phyloP scores from a whole-genome alignment of 139 green algal genomes.

The Closterium sp. region DNA sequence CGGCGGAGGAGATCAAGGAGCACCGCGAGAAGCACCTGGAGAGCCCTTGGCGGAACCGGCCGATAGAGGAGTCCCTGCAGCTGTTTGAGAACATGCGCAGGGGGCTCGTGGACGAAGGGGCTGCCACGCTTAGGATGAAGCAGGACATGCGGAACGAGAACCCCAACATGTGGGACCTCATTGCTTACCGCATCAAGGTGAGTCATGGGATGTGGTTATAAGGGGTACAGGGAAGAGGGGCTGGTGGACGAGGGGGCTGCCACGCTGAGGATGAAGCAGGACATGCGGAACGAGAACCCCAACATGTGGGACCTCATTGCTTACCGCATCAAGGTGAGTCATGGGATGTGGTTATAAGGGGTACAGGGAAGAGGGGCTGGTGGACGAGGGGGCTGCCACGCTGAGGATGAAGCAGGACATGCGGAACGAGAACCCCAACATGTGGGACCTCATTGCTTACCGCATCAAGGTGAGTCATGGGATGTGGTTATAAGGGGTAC shows the following conservation, averaged over 20 bases:
- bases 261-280: slow-evolving; percentile 78
- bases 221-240: too few relatives aligned
- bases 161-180: slow-evolving; percentile 96
- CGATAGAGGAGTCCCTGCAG: slow-evolving; percentile 79
- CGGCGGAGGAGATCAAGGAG: slow-evolving; percentile 86
- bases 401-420: too few relatives aligned
- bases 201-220: too few relatives aligned
- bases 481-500: too few relatives aligned
- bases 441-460: too few relatives aligned
- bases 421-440: too few relatives aligned
- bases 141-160: slow-evolving; percentile 88
- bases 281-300: slow-evolving; percentile 87
- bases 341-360: too few relatives aligned
- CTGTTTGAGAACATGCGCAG: slow-evolving; percentile 96
- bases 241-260: slow-evolving; percentile 76
- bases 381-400: too few relatives aligned
- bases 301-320: slow-evolving; percentile 98
- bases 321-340: slow-evolving; percentile 86
- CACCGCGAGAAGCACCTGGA: slow-evolving; percentile 72
- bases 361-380: too few relatives aligned
- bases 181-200: slow-evolving; percentile 93
- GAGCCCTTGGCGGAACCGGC: slow-evolving; percentile 79
- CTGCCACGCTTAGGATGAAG: slow-evolving; percentile 82
- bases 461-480: too few relatives aligned
- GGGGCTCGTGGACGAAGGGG: slow-evolving; percentile 85